phyloP scores from a whole-genome alignment of 129 eudicot species.

The Chrysanthemum lavandulifolium region DNA sequence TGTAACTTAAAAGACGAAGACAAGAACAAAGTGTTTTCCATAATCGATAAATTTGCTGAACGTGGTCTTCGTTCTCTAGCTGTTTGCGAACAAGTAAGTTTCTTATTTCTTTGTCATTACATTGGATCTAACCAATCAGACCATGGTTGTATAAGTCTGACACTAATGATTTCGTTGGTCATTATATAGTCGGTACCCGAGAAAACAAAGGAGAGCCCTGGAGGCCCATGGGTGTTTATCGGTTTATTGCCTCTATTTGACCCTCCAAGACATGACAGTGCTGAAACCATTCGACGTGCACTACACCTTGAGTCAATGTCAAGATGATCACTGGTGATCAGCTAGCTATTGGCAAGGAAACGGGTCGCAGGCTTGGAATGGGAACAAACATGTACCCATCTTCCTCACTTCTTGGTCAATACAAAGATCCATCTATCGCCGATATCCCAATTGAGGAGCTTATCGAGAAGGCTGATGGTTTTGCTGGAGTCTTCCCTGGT shows the following conservation, averaged over 20 bases:
- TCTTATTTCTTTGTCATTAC: not conserved
- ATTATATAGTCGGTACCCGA: constrained; percentile 63
- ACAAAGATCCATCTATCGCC: constrained; percentile 61
- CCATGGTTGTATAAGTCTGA: not conserved
- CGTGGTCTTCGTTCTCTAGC: constrained; percentile 93
- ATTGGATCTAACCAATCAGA: not conserved
- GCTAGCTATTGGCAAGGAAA: constrained; percentile 95
- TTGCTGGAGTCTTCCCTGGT: constrained; percentile 97
- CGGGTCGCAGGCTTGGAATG: constrained; percentile 90
- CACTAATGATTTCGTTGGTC: constrained; percentile 6
- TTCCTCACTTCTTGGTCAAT: constrained; percentile 83
- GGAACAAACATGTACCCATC: constrained; percentile 96
- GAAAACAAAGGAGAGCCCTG: constrained; percentile 79
- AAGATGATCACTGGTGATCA: constrained; percentile 98
- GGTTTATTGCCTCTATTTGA: constrained; percentile 88
- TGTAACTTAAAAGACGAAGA: constrained; percentile 55
- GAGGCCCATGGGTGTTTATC: constrained; percentile 71
- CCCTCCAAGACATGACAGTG: constrained; percentile 97
- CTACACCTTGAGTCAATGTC: constrained; percentile 81
- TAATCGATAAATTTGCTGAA: constrained; percentile 83
- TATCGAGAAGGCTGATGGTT: constrained; percentile 90
- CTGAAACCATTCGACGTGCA: constrained; percentile 85
- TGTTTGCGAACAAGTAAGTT: constrained; percentile 59
- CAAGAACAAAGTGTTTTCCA: constrained; percentile 57
- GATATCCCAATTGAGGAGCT: constrained; percentile 77